Base-by-base conservation (phyloP, 2,329 filamentous ascomycete genomes). In the Ceratocystiopsis minuta region DNA sequence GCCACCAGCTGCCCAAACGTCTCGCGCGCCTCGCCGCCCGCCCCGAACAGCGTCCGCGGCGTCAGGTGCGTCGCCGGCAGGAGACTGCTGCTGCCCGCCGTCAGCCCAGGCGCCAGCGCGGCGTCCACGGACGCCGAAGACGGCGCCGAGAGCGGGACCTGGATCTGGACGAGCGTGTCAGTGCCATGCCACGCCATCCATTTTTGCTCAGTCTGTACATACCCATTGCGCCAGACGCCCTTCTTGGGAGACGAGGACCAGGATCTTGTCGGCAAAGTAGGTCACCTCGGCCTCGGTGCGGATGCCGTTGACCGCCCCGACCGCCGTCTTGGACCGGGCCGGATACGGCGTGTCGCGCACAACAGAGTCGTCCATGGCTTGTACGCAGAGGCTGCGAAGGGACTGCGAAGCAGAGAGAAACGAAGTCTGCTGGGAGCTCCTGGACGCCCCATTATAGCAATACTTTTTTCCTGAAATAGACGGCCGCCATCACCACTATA, bases 221-320 rank as follows among this genome's bases (percentile, higher is more conserved):
- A 95, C 86, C 90, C 90, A 98, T 67, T 96, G 90, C 16, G 83
- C 81, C 38, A 96, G 63, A 45, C 79, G 73, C 7, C 87, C 88
- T 46, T 79, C 73, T 61, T 96, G 90, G 0, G 82, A 83, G 45
- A 96, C 70, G 1, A 86, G 95, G 48, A 98, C 65, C 52, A 98
- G 63, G 52, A 98, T 85, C 60, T 85, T 93, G 68, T 96, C 90
- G 10, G 78, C 70, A 60, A 96, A 96, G 52, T 68, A 74, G 42
- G 86, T 66, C 12, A 70, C 69, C 34, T 75, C 77, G 32, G 83
- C 78, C 49, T 85, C 75, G 1, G 90, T 96, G 33, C 68, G 58
- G 17, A 78, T 58, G 28, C 75, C 76, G 47, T 78, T 74, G 46
- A 95, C 73, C 3, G 65, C 55, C 3, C 78, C 78, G 2, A 67